These are phyloP conservation scores for Fusarium sp. DNA, from an alignment of 2,329 filamentous ascomycete species.

Conservation along the genomic window DNA sequence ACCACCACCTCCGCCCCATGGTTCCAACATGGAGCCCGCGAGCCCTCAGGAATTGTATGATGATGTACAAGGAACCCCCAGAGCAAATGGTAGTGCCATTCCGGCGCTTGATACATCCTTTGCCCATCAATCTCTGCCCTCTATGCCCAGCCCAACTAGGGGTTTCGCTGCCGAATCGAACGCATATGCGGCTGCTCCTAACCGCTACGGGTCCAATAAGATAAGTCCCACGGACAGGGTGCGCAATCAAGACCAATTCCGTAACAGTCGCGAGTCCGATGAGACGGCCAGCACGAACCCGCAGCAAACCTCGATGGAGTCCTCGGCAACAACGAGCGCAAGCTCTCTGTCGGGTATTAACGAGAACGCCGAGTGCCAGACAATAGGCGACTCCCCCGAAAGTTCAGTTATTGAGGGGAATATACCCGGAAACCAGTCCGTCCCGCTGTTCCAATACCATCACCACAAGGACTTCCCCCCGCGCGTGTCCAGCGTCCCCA, in stretches of 20 bases:
- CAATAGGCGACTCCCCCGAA: constrained; percentile 63
- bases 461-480: constrained; percentile 67
- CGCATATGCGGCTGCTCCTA: constrained; percentile 32
- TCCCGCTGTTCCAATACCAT: constrained; percentile 75
- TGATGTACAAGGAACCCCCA: constrained; percentile 5
- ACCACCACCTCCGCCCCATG: constrained; percentile 54
- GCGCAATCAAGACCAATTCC: constrained; percentile 56
- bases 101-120: constrained; percentile 28
- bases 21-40: constrained; percentile 20
- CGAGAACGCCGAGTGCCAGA: constrained; percentile 63
- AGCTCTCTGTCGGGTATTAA: constrained; percentile 69
- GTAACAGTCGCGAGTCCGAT: constrained; percentile 70
- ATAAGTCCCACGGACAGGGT: constrained; percentile 52
- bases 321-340: constrained; percentile 69
- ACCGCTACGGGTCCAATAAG: constrained; percentile 53
- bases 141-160: constrained; percentile 20
- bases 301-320: constrained; percentile 65
- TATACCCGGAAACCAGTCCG: constrained; percentile 59
- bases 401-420: constrained; percentile 67
- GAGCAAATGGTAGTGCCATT: constrained; percentile 12
- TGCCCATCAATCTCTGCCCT: constrained; percentile 13
- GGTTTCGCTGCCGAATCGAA: constrained; percentile 35
- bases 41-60: constrained; percentile 31
- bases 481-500: constrained; percentile 60
- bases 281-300: constrained; percentile 65